phyloP scores from a whole-genome alignment of 2,329 filamentous ascomycete genomes.

The Didymella lethalis region DNA sequence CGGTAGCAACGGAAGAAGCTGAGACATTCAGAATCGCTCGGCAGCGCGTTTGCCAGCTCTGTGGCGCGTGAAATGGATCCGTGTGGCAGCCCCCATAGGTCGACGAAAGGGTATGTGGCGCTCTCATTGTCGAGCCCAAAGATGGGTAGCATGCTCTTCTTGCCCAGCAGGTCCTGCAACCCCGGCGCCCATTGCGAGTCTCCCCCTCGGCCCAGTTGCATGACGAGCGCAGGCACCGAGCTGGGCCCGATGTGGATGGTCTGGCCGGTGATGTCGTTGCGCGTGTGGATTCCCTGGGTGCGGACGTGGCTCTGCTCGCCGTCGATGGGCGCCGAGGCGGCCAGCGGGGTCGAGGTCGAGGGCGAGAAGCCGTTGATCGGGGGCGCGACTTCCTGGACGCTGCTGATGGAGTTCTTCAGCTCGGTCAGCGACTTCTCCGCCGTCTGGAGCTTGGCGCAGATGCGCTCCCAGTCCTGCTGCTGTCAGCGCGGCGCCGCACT shows the following conservation, averaged over 20 bases:
- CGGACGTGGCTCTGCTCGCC: constrained; percentile 53
- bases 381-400: constrained; percentile 47
- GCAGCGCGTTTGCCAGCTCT: constrained; percentile 66
- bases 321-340: constrained; percentile 47
- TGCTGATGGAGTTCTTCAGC: constrained; percentile 52
- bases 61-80: constrained; percentile 65
- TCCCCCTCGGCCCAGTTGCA: constrained; percentile 56
- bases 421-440: constrained; percentile 58
- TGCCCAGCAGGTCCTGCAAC: constrained; percentile 64
- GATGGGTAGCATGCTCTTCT: constrained; percentile 67
- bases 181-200: constrained; percentile 58
- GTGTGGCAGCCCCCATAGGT: constrained; percentile 68
- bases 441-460: constrained; percentile 58
- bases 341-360: constrained; percentile 42
- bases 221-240: constrained; percentile 68
- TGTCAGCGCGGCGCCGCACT: constrained; percentile 28
- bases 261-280: constrained; percentile 66
- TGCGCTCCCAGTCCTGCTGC: constrained; percentile 56
- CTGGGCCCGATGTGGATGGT: constrained; percentile 68
- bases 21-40: constrained; percentile 65
- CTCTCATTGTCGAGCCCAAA: constrained; percentile 70
- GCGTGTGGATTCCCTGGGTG: constrained; percentile 66
- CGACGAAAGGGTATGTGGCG: constrained; percentile 70
- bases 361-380: constrained; percentile 47
- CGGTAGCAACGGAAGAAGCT: constrained; percentile 66